Base-by-base conservation (phyloP, 2,329 filamentous ascomycete species). In the Scytalidium lignicola region DNA sequence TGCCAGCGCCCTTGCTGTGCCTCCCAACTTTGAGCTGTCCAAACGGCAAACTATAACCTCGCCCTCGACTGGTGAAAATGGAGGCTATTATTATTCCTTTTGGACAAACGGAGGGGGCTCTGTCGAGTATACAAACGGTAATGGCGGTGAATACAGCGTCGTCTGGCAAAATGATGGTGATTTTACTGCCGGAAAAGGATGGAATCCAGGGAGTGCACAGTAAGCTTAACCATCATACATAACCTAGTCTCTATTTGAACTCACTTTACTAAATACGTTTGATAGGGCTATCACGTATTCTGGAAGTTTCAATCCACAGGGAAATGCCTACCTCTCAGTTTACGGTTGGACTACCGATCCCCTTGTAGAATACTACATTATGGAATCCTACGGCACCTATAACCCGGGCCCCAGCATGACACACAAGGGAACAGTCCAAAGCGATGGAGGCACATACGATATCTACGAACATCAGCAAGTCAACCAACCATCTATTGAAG, bases 41-140 rank as follows among this genome's bases (percentile, higher is more conserved):
- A 17, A 37, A 13, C 7, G 32, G 5, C 32, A 37, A 37, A 17
- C 32, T n/a, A 15, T 37, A 17, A 37, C 32, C 32, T 9, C 32
- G 32, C n/a, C 32, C 55, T 64, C 67, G 12, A 74, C 72, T 3
- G 78, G 78, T 47, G 74, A 67, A 13, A 67, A 76, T 67, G 74
- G 78, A 57, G 78, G 78, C 51, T 82, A 72, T 68, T 82, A 74
- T 70, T 81, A 77, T 67, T 77, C 74, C 13, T 80, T 73, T 70
- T 82, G 75, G 76, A 76, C 74, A 47, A 76, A 80, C 51, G 72
- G 73, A 23, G 68, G 64, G 21, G 70, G 67, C 44, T 58, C 65
- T 41, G 73, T 77, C 20, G 73, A 67, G 26, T 81, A 80, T 68
- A 76, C 71, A 60, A 80, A 79, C 64, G 74, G 70, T 22, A 61